These are phyloP conservation scores for Daldinia sp. DNA, from an alignment of 2,329 filamentous ascomycete species.

Conservation along the genomic window DNA sequence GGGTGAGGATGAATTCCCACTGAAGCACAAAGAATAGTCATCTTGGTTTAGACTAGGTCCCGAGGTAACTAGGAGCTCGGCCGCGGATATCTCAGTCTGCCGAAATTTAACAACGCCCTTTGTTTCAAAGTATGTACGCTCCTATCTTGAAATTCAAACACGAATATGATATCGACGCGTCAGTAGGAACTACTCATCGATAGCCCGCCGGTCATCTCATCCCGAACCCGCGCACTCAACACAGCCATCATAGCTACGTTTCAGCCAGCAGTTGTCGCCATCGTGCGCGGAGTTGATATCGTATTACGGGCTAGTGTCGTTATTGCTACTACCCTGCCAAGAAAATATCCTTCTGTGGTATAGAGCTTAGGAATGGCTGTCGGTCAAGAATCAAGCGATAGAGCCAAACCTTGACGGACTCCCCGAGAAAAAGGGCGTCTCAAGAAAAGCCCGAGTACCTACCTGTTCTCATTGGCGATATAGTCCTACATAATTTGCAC, in stretches of 20 bases:
- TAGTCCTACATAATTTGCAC: too few relatives aligned
- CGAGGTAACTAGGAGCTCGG: too few relatives aligned
- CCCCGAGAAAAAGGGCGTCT: too few relatives aligned
- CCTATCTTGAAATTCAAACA: not conserved
- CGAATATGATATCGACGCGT: not conserved
- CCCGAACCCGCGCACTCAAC: not conserved
- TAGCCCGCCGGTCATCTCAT: not conserved
- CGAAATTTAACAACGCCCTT: not conserved
- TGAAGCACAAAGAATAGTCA: too few relatives aligned
- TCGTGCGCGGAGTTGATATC: not conserved
- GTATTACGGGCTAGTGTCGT: not conserved
- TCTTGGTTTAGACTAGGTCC: too few relatives aligned
- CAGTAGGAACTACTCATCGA: not conserved
- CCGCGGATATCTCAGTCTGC: too few relatives aligned
- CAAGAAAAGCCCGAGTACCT: too few relatives aligned
- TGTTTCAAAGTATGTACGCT: not conserved
- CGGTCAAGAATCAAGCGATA: too few relatives aligned
- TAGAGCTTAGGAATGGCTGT: not conserved
- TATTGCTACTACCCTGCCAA: not conserved
- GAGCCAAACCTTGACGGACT: too few relatives aligned
- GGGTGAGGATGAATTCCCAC: too few relatives aligned
- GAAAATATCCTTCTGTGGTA: not conserved
- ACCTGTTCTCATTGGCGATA: too few relatives aligned
- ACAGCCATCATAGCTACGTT: not conserved
- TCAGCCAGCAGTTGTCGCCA: not conserved